Evolutionary conservation across 176 grass and related monocot genomes (phyloP), one percentile per base, ranked within the genome.

Genomic region (Poa pratensis): DNA sequence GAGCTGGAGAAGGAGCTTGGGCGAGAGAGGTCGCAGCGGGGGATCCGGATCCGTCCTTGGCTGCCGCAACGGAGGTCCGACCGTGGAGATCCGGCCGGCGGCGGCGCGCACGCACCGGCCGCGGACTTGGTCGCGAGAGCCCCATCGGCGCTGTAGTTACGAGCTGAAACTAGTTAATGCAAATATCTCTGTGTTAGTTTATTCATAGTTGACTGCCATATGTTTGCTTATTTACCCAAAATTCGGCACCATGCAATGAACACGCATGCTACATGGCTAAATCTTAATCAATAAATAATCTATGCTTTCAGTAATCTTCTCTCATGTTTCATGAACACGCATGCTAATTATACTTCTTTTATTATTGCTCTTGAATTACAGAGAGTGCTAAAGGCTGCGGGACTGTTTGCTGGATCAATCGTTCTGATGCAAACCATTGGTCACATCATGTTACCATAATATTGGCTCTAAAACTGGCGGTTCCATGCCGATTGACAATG

Each of bases 341-440:
- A 65, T 84, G 55, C 67, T 80, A 55, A 80, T 5, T 79, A 34
- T 37, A 61, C n/a, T 15, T 5, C 3, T 46, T 37, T 35, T n/a
- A n/a, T 30, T 52, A 20, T 17, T 78, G 0, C 23, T 40, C 55
- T 78, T 18, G 78, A 68, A 63, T 72, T 77, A 51, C 92, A 94
- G 92, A 89, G 87, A 40, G 26, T 94, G 52, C 75, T 94, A 15
- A 77, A 88, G 49, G 87, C 92, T 37, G 52, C 4, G 9, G 89
- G 89, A 20, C 40, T 94, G 9, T 91, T 94, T 80, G 89, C 87
- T 76, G 92, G 92, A 77, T 94, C 89, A 24, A 51, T 91, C 53
- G 69, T 83, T 35, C 37, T 94, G 48, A 91, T 37, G 4, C 35
- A 37, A 37, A 37, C 35, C 35, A 6, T 37, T 37, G 35, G 35